Conservation (phyloP, 257 asterid species). For the Solanum rostratum region DNA sequence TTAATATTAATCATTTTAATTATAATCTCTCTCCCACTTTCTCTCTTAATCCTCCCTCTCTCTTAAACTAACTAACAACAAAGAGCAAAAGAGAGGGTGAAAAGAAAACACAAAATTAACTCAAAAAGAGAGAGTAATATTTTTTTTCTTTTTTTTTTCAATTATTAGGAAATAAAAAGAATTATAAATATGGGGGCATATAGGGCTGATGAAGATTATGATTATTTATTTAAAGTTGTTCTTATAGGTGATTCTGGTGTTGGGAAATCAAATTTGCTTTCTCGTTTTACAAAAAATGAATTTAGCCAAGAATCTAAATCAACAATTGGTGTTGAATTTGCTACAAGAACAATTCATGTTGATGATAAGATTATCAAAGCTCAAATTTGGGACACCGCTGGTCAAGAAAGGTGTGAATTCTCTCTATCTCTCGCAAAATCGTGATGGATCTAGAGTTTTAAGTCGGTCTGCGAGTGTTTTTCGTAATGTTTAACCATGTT, state of each 20-base stretch:
- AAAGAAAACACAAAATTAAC: neutral
- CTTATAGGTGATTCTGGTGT: slow-evolving; percentile 81
- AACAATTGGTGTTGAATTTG: slow-evolving; percentile 81
- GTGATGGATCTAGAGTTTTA: neutral
- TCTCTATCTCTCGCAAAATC: neutral
- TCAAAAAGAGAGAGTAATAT: neutral
- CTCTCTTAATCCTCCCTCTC: neutral
- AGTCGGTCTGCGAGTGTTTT: neutral
- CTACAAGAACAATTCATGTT: slow-evolving; percentile 64
- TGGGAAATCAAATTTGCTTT: slow-evolving; percentile 70
- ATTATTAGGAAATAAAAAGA: neutral
- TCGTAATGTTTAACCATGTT: neutral
- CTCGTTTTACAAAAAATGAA: slow-evolving; percentile 66
- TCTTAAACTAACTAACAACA: neutral
- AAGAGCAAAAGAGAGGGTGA: neutral
- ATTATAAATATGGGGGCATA: slow-evolving; percentile 39
- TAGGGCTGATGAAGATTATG: slow-evolving; percentile 81
- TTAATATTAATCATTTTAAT: neutral
- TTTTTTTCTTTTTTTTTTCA: too few species aligned
- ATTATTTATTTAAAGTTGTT: slow-evolving; percentile 73
- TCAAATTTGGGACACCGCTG: slow-evolving; percentile 91
- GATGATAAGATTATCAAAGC: slow-evolving; percentile 75
- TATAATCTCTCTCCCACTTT: neutral
- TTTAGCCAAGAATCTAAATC: slow-evolving; percentile 76
- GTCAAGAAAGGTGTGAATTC: slow-evolving; percentile 53